Evolutionary conservation across 2,329 filamentous ascomycete species (phyloP).

Genomic region (Talaromyces sp.): DNA sequence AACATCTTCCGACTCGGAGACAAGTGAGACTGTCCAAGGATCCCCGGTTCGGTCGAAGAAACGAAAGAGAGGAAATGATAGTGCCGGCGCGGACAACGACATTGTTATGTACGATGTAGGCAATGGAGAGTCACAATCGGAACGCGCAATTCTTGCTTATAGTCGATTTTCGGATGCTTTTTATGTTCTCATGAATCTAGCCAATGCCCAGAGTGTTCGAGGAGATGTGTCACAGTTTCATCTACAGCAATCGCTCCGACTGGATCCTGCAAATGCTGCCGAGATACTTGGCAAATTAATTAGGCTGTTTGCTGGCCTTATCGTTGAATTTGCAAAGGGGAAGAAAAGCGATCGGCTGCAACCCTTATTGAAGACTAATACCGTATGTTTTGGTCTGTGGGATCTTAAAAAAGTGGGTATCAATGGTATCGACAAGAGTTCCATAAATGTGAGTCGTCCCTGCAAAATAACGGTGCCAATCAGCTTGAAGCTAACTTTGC

Average conservation of each 20-base stretch:
- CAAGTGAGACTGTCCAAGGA: constrained; percentile 32
- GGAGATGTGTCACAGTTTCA: constrained; percentile 37
- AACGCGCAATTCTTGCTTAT: constrained; percentile 30
- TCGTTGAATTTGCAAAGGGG: constrained; percentile 29
- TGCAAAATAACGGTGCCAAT: not conserved
- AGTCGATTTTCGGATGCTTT: constrained; percentile 34
- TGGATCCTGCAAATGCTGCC: constrained; percentile 34
- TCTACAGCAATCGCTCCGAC: constrained; percentile 39
- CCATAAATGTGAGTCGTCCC: constrained; percentile 31
- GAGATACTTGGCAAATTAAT: constrained; percentile 37
- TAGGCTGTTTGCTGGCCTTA: constrained; percentile 31
- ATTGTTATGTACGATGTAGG: constrained; percentile 7
- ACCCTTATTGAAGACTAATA: constrained; percentile 34
- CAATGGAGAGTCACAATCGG: not conserved
- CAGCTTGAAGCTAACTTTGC: constrained; percentile 16
- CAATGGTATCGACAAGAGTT: constrained; percentile 32
- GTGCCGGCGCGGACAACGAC: constrained; percentile 21
- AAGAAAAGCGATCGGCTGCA: constrained; percentile 33
- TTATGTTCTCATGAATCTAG: constrained; percentile 30
- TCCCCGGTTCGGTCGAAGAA: constrained; percentile 33
- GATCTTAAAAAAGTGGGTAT: constrained; percentile 34
- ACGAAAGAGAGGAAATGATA: constrained; percentile 38
- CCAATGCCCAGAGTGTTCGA: constrained; percentile 25
- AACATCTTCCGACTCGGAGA: constrained; percentile 33
- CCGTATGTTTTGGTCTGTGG: constrained; percentile 37